These are phyloP conservation scores for Neurospora africana DNA, from an alignment of 495 filamentous ascomycete species.

Conservation along the genomic window DNA sequence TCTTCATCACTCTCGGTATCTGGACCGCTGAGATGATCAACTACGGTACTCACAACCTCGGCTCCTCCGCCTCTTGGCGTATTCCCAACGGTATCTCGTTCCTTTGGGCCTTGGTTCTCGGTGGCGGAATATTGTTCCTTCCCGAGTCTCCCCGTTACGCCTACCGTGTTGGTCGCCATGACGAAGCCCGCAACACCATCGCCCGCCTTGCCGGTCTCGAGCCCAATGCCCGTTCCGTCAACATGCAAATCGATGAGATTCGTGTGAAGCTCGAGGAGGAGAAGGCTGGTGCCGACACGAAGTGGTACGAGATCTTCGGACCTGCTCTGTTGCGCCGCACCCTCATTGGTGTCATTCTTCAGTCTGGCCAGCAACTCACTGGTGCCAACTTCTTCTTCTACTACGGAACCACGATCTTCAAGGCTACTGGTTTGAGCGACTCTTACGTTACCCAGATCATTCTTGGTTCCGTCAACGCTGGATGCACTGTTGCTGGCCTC, in stretches of 20 bases:
- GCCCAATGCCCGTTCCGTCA: conserved; percentile 50
- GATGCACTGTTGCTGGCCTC: conserved; percentile 60
- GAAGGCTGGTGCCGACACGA: conserved; percentile 46
- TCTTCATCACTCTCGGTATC: conserved; percentile 82
- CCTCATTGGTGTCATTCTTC: conserved; percentile 56
- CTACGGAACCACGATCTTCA: conserved; percentile 66
- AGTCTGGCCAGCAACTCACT: conserved; percentile 62
- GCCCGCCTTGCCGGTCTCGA: conserved; percentile 60
- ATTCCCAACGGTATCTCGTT: conserved; percentile 75
- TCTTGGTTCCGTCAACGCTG: conserved; percentile 63
- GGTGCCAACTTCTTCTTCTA: conserved; percentile 79
- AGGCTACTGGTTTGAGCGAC: conserved; percentile 55
- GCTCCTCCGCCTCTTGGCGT: conserved; percentile 55
- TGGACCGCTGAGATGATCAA: conserved; percentile 76
- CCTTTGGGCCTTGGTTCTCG: conserved; percentile 65
- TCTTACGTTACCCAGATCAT: conserved; percentile 66
- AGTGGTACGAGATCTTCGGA: conserved; percentile 58
- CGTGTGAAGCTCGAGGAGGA: conserved; percentile 53
- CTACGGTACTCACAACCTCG: conserved; percentile 51
- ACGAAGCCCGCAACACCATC: conserved; percentile 60
- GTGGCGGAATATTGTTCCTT: conserved; percentile 56
- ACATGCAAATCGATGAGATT: conserved; percentile 63
- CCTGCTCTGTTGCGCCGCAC: conserved; percentile 67
- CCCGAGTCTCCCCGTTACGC: conserved; percentile 64
- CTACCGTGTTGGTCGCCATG: conserved; percentile 53